Percentiles rank a stretch among this genome's conserved stretches.
Conservation (phyloP, 805 yeast species). For the Hagleromyces aurorensis region DNA sequence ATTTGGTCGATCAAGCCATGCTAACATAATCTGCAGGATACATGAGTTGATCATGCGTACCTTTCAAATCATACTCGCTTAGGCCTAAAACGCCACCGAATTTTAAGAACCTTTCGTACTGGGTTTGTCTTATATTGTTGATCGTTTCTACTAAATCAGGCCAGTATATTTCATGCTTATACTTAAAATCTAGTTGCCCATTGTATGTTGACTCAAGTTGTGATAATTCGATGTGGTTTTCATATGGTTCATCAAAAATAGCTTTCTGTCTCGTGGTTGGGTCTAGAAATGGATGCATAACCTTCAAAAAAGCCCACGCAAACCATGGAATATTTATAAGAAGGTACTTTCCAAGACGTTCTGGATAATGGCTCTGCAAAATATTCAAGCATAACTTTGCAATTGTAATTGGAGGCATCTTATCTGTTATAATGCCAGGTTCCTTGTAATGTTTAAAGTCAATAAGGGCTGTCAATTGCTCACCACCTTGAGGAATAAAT, state of each 20-base stretch:
- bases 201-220: slow-evolving; percentile 46
- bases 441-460: slow-evolving; percentile 43
- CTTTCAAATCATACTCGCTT: slow-evolving; percentile 46
- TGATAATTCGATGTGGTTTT: slow-evolving; percentile 43
- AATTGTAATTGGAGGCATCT: slow-evolving; percentile 43
- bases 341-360: slow-evolving; percentile 45
- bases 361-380: slow-evolving; percentile 52
- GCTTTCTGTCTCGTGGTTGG: slow-evolving; percentile 52
- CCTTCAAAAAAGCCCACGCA: slow-evolving; percentile 47
- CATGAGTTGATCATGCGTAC: slow-evolving; percentile 18
- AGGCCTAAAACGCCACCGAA: slow-evolving; percentile 45
- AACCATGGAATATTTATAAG: slow-evolving; percentile 51
- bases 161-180: slow-evolving; percentile 49
- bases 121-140: slow-evolving; percentile 31
- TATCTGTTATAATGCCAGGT: slow-evolving; percentile 30
- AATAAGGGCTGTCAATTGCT: slow-evolving; percentile 44
- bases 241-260: slow-evolving; percentile 50
- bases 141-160: slow-evolving; percentile 40
- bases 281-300: slow-evolving; percentile 51
- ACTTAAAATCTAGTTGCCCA: slow-evolving; percentile 41
- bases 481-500: slow-evolving; percentile 53
- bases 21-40: slow-evolving; percentile 22
- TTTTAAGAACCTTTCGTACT: slow-evolving; percentile 32
- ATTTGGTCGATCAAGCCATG: no score
- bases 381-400: slow-evolving; percentile 44